Evolutionary conservation across 352 stramenopile species (phyloP).

Genomic region (Phytophthora pisi): DNA sequence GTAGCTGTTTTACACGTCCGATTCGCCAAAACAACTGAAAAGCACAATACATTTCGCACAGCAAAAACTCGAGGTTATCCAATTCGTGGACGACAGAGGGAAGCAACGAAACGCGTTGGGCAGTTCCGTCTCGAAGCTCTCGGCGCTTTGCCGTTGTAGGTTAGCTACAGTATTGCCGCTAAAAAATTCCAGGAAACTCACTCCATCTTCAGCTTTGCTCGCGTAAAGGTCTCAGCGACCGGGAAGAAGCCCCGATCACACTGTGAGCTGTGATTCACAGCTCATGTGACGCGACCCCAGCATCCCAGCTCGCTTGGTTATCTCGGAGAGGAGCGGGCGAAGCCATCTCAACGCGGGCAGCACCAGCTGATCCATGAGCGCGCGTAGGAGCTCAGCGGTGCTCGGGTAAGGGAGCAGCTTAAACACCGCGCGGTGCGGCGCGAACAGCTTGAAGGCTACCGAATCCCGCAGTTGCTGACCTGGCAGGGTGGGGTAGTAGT

Average conservation of each 20-base stretch:
- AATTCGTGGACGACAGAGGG: conserved; percentile 19
- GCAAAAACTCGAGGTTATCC: conserved; percentile 33
- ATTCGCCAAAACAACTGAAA: too few species aligned
- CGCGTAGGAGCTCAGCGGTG: conserved; percentile 48
- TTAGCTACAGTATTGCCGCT: conserved; percentile 3
- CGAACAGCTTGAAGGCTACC: conserved; percentile 57
- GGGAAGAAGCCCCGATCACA: conserved; percentile 4
- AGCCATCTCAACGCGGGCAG: conserved; percentile 48
- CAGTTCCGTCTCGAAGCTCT: conserved; percentile 21
- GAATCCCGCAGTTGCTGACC: conserved; percentile 40
- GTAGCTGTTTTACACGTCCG: too few species aligned
- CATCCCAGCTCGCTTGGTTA: conserved; percentile 15
- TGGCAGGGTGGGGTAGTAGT: conserved; percentile 58
- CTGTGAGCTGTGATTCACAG: too few species aligned
- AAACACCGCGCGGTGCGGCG: conserved; percentile 55
- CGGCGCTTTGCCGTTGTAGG: conserved; percentile 20
- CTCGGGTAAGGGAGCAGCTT: conserved; percentile 47
- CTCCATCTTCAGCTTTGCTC: conserved; percentile 28
- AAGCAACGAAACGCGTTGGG: conserved; percentile 26
- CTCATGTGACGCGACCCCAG: conserved; percentile 2
- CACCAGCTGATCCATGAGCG: conserved; percentile 54
- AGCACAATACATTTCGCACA: conserved; percentile 31
- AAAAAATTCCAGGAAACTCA: conserved; percentile 17
- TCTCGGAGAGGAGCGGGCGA: conserved; percentile 21
- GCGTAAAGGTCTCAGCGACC: conserved; percentile 25